phyloP scores from a whole-genome alignment of 2,329 filamentous ascomycete genomes.

The Calonectria pauciramosa region DNA sequence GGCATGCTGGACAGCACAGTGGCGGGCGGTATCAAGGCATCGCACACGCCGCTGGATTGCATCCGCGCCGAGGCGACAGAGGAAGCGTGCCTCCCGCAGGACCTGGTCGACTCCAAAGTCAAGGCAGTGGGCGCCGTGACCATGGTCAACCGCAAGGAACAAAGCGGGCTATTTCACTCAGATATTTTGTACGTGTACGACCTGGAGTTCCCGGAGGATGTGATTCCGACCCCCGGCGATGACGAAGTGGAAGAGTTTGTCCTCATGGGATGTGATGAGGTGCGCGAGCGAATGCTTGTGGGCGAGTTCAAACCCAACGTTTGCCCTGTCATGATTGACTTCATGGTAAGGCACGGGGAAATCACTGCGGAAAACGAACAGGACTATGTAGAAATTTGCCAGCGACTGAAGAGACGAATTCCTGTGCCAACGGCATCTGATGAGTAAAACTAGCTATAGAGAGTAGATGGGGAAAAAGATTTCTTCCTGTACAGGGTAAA shows the following conservation, averaged over 20 bases:
- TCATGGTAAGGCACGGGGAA: constrained; percentile 82
- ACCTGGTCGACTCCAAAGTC: constrained; percentile 44
- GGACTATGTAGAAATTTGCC: constrained; percentile 78
- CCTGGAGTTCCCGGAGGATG: constrained; percentile 71
- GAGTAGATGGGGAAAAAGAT: not conserved
- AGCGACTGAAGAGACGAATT: constrained; percentile 58
- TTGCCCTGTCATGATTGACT: constrained; percentile 82
- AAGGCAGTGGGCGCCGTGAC: constrained; percentile 52
- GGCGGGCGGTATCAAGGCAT: constrained; percentile 80
- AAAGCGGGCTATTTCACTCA: constrained; percentile 49
- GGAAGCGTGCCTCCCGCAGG: constrained; percentile 68
- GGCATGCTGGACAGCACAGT: constrained; percentile 85
- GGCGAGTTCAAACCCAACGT: constrained; percentile 91
- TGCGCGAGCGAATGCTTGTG: constrained; percentile 71
- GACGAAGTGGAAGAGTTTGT: constrained; percentile 84
- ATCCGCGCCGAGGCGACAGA: constrained; percentile 80
- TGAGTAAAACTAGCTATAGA: not conserved
- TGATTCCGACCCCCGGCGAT: constrained; percentile 77
- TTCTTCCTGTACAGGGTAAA: constrained; percentile 6
- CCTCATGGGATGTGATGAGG: constrained; percentile 72
- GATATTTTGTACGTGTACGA: constrained; percentile 80
- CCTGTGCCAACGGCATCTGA: constrained; percentile 54
- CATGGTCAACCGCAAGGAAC: constrained; percentile 48
- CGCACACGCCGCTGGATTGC: constrained; percentile 75
- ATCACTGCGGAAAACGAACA: constrained; percentile 79